Conservation (phyloP, 2,329 filamentous ascomycete genomes). For the Septoria petroselini region DNA sequence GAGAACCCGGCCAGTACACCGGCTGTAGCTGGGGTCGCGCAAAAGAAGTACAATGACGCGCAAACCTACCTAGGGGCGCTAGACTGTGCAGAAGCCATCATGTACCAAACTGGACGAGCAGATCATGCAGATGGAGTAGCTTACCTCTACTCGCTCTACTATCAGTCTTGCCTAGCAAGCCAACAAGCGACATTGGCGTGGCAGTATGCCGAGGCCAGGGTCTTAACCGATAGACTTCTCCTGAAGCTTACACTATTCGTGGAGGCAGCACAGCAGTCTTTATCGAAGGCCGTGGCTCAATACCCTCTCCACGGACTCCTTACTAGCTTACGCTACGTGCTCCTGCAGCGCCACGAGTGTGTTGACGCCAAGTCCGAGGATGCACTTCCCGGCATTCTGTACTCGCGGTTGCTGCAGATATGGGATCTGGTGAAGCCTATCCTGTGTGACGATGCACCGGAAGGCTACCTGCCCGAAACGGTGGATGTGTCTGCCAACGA, state of each 20-base stretch:
- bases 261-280: conserved; percentile 58
- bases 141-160: conserved; percentile 68
- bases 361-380: neutral
- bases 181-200: neutral
- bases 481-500: conserved; percentile 69
- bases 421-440: conserved; percentile 75
- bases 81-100: conserved; percentile 50
- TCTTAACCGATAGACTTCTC: conserved; percentile 49
- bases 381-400: conserved; percentile 8
- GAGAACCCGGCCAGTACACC: neutral
- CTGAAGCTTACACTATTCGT: conserved; percentile 64
- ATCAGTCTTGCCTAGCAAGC: conserved; percentile 31
- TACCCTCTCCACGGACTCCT: conserved; percentile 46
- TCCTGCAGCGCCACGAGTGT: conserved; percentile 25
- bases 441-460: conserved; percentile 90
- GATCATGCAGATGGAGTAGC: conserved; percentile 92
- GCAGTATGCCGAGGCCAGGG: conserved; percentile 18
- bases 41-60: neutral
- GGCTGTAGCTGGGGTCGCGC: neutral
- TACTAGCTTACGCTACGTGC: conserved; percentile 36
- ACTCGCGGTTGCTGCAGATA: conserved; percentile 59
- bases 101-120: conserved; percentile 72
- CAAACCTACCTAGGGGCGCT: neutral
- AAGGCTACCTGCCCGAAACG: conserved; percentile 78
- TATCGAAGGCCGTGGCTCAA: conserved; percentile 58